Conservation (phyloP, 1,284 basidiomycete species). For the Gymnopus androsaceus region DNA sequence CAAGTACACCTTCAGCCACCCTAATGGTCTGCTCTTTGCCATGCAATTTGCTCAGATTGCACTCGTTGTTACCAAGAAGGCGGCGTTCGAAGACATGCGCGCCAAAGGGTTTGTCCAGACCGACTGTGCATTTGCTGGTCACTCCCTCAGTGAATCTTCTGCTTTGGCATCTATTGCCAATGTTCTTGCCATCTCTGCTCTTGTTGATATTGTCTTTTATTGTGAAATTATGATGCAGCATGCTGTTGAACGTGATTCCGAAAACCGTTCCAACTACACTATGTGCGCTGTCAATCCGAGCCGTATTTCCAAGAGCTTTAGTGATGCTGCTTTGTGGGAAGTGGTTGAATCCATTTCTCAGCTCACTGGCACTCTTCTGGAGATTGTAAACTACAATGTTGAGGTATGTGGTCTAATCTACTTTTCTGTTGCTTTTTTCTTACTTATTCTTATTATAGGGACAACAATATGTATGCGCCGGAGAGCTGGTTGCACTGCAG, state of each 20-base stretch:
- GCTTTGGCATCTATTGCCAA: slow-evolving; percentile 96
- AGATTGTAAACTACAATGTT: slow-evolving; percentile 98
- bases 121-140: slow-evolving; percentile 95
- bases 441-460: slow-evolving; percentile 56
- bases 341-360: slow-evolving; percentile 90
- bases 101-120: slow-evolving; percentile 92
- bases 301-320: slow-evolving; percentile 92
- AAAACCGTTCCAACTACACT: slow-evolving; percentile 94
- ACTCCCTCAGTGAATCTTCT: slow-evolving; percentile 98
- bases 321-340: slow-evolving; percentile 91
- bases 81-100: slow-evolving; percentile 98
- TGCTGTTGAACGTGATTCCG: slow-evolving; percentile 90
- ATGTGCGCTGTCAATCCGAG: slow-evolving; percentile 99
- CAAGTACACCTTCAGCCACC: slow-evolving; percentile 96
- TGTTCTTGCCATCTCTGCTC: slow-evolving; percentile 92
- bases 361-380: slow-evolving; percentile 79
- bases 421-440: slow-evolving; percentile 6
- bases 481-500: slow-evolving; percentile 91
- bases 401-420: slow-evolving; percentile 56
- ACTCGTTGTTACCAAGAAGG: slow-evolving; percentile 95
- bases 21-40: slow-evolving; percentile 92
- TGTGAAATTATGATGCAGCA: slow-evolving; percentile 99
- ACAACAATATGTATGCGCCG: slow-evolving; percentile 97
- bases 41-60: slow-evolving; percentile 99
- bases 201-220: slow-evolving; percentile 98